These are phyloP conservation scores for Pseudozyma sp. DNA, from an alignment of 1,284 basidiomycete genomes.

Conservation along the genomic window DNA sequence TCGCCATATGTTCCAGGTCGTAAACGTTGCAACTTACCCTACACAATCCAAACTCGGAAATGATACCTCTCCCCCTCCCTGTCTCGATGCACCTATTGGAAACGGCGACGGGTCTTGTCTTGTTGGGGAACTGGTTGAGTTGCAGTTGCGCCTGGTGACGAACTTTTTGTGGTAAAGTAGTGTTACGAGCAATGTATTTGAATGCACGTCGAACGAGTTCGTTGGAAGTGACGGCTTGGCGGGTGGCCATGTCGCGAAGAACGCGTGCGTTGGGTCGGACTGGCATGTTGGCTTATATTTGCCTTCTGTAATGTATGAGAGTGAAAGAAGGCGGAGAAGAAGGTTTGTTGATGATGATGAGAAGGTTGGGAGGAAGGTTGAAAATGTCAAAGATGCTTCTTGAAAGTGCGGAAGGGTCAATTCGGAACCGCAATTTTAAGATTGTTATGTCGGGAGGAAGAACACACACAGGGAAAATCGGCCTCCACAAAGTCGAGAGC, in stretches of 20 bases:
- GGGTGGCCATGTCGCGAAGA: slow-evolving; percentile 65
- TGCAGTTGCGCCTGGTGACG: slow-evolving; percentile 96
- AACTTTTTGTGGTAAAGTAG: slow-evolving; percentile 73
- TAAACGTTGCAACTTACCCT: slow-evolving; percentile 74
- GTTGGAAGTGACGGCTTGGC: slow-evolving; percentile 66
- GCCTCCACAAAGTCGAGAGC: slow-evolving; percentile 5
- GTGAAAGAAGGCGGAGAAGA: not conserved
- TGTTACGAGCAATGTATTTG: slow-evolving; percentile 68
- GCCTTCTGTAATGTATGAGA: not conserved
- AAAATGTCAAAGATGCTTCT: not conserved
- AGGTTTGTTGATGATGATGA: not conserved
- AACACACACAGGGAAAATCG: not conserved
- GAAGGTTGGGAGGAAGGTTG: slow-evolving; percentile 2
- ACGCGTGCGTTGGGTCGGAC: slow-evolving; percentile 58
- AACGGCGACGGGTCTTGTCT: slow-evolving; percentile 83
- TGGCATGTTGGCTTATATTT: slow-evolving; percentile 38
- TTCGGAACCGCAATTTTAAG: slow-evolving; percentile 12
- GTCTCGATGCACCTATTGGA: slow-evolving; percentile 88
- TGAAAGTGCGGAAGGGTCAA: not conserved
- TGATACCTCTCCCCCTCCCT: slow-evolving; percentile 85
- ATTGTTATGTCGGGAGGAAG: slow-evolving; percentile 1
- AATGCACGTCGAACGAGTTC: slow-evolving; percentile 66
- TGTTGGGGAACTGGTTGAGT: slow-evolving; percentile 85
- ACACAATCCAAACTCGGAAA: slow-evolving; percentile 87
- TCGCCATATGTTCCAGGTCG: not conserved